Conservation (phyloP, 495 filamentous ascomycete genomes). For the Penicillium macrosclerotiorum region DNA sequence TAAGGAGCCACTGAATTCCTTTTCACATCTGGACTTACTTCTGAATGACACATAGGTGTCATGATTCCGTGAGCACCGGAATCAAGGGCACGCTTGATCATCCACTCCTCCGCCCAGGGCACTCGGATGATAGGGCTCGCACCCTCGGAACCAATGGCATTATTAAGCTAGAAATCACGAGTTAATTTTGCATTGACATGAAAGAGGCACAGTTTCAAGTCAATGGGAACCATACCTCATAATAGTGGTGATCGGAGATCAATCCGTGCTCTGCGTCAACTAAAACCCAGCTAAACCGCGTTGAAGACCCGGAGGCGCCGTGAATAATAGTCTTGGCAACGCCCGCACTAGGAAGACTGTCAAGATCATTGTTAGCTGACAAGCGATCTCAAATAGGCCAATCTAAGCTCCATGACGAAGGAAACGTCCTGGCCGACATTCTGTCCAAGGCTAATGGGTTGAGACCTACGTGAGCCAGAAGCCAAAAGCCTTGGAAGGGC, state of each 20-base stretch:
- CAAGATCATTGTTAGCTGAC: not conserved
- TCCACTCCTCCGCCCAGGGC: conserved; percentile 63
- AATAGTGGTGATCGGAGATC: conserved; percentile 38
- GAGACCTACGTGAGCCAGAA: conserved; percentile 40
- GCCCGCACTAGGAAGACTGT: conserved; percentile 33
- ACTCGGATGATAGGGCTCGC: conserved; percentile 68
- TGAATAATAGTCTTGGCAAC: conserved; percentile 38
- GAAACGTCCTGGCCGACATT: not conserved
- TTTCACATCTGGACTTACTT: conserved; percentile 15
- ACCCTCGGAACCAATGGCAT: conserved; percentile 61
- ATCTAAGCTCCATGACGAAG: not conserved
- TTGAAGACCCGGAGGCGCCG: conserved; percentile 24
- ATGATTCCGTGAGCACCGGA: conserved; percentile 64
- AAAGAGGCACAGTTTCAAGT: not conserved
- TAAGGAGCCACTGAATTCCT: too few relatives aligned
- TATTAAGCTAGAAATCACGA: conserved; percentile 20
- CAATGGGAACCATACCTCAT: conserved; percentile 28
- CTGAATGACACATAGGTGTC: conserved; percentile 40
- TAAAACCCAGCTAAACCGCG: conserved; percentile 60
- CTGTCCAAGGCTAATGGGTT: not conserved
- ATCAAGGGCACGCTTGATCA: conserved; percentile 75
- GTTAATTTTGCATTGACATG: not conserved
- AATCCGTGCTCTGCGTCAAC: conserved; percentile 85
- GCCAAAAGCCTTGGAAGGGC: conserved; percentile 22
- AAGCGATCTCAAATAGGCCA: not conserved